Evolutionary conservation across 2,329 filamentous ascomycete genomes (phyloP).

Genomic region (Arachnomyces sp.): DNA sequence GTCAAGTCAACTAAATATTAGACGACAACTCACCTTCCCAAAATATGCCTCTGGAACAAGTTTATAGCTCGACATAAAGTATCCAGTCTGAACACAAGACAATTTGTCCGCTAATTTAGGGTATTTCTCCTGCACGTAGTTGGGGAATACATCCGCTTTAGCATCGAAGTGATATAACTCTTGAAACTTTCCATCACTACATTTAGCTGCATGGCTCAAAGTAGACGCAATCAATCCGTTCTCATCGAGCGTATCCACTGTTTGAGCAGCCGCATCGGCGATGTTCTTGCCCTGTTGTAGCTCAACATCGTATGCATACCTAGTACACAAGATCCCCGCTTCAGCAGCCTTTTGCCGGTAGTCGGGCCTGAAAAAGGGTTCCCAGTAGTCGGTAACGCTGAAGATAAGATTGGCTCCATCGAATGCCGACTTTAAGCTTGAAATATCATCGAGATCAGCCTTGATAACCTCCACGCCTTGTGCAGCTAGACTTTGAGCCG

Average conservation of each 20-base stretch:
- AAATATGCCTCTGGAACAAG: conserved; percentile 43
- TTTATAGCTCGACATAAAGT: conserved; percentile 42
- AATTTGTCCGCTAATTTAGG: conserved; percentile 43
- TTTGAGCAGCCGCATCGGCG: conserved; percentile 44
- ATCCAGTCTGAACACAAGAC: conserved; percentile 44
- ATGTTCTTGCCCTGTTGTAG: conserved; percentile 48
- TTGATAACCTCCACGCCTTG: conserved; percentile 23
- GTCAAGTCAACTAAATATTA: neutral
- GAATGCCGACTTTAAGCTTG: conserved; percentile 18
- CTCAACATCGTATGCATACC: conserved; percentile 45
- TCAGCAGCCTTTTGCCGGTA: conserved; percentile 33
- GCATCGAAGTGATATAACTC: conserved; percentile 44
- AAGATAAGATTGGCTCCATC: conserved; percentile 45
- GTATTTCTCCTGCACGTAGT: conserved; percentile 36
- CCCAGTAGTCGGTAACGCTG: conserved; percentile 50
- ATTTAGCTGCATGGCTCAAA: conserved; percentile 42
- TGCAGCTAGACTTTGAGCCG: conserved; percentile 13
- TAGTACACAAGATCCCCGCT: conserved; percentile 35
- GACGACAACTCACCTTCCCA: conserved; percentile 31
- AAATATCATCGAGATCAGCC: conserved; percentile 19
- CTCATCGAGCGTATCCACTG: conserved; percentile 33
- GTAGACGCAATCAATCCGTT: conserved; percentile 48
- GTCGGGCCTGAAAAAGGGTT: conserved; percentile 42
- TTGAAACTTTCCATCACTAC: conserved; percentile 39
- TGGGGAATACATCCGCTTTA: conserved; percentile 46